Conservation (phyloP, 768 basidiomycete genomes). For the Mycena polygramma region DNA sequence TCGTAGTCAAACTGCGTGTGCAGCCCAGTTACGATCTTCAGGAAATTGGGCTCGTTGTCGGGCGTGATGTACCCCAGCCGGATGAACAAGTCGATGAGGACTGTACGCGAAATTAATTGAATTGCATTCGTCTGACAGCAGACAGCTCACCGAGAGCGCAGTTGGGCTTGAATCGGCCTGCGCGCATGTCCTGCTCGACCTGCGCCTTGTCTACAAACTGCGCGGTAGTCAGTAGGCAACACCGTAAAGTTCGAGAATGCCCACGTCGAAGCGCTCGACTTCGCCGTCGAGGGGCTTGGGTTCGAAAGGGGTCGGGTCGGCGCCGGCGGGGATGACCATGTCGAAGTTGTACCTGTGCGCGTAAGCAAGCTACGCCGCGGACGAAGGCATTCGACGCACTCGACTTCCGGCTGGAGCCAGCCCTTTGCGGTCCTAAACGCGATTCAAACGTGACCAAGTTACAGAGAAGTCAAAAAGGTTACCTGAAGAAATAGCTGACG, state of each 20-base stretch:
- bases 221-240: neutral
- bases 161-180: slow-evolving; percentile 91
- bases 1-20: slow-evolving; percentile 80
- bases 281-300: slow-evolving; percentile 91
- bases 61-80: slow-evolving; percentile 88
- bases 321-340: slow-evolving; percentile 71
- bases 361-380: too few relatives aligned
- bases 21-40: slow-evolving; percentile 82
- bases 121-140: neutral
- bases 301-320: slow-evolving; percentile 62
- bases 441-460: neutral
- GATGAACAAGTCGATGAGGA: slow-evolving; percentile 91
- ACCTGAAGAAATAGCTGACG: slow-evolving; percentile 88
- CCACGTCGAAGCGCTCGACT: slow-evolving; percentile 92
- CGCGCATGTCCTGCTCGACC: slow-evolving; percentile 73
- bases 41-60: slow-evolving; percentile 87
- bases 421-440: slow-evolving; percentile 67
- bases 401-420: slow-evolving; percentile 90
- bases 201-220: slow-evolving; percentile 78
- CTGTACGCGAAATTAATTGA: slow-evolving; percentile 51
- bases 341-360: slow-evolving; percentile 77
- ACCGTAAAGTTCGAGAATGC: slow-evolving; percentile 28
- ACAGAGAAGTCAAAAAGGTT: neutral
- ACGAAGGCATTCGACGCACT: slow-evolving; percentile 49
- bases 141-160: slow-evolving; percentile 79